Evolutionary conservation across 768 basidiomycete genomes (phyloP).

Genomic region (Boletus tylopilopsis): DNA sequence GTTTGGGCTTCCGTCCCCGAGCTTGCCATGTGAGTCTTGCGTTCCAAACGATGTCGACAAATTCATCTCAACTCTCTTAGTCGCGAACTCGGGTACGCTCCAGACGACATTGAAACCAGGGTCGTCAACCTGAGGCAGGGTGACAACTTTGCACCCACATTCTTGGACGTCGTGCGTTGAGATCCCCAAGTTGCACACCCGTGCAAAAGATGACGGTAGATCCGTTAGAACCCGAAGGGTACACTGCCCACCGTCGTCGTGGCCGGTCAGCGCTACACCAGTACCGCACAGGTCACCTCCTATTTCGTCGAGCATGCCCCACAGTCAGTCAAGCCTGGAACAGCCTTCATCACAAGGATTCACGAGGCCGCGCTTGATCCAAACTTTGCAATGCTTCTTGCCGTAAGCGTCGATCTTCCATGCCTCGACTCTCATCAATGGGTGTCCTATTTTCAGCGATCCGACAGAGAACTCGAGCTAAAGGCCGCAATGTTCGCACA

Average conservation of each 20-base stretch:
- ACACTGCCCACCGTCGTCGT: conserved; percentile 42
- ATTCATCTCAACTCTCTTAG: conserved; percentile 20
- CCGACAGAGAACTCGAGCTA: conserved; percentile 43
- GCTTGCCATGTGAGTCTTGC: conserved; percentile 38
- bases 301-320: conserved; percentile 41
- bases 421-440: too few relatives aligned
- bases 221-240: conserved; percentile 40
- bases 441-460: conserved; percentile 31
- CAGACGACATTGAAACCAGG: conserved; percentile 34
- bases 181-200: not conserved
- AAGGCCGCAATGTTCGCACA: conserved; percentile 32
- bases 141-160: conserved; percentile 45
- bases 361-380: conserved; percentile 48
- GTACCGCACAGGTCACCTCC: conserved; percentile 38
- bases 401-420: conserved; percentile 27
- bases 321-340: conserved; percentile 32
- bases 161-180: conserved; percentile 37
- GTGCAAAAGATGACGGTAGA: not conserved
- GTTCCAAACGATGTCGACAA: too few relatives aligned
- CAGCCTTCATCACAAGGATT: conserved; percentile 36
- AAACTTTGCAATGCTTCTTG: conserved; percentile 45
- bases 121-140: conserved; percentile 42
- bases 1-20: conserved; percentile 41
- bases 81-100: conserved; percentile 41
- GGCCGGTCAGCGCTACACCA: conserved; percentile 35